Conservation (phyloP, 2,329 filamentous ascomycete species). For the Gnomoniopsis smithogilvyi region DNA sequence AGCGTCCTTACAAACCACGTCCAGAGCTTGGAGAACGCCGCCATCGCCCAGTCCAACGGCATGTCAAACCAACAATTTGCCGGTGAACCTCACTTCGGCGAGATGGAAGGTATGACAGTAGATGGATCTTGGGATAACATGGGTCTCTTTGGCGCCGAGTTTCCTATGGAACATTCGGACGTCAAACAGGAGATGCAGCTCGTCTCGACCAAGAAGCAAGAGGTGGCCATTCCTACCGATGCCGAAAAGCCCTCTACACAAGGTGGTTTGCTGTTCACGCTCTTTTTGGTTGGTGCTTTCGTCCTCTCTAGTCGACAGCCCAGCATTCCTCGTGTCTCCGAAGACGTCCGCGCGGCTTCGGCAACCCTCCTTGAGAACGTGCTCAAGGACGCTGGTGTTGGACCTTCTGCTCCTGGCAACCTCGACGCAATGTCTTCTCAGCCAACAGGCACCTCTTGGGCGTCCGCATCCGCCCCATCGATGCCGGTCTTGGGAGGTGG, state of each 20-base stretch:
- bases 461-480: slow-evolving; percentile 35
- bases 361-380: slow-evolving; percentile 76
- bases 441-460: slow-evolving; percentile 49
- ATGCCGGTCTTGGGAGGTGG: slow-evolving; percentile 37
- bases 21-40: slow-evolving; percentile 65
- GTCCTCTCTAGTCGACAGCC: slow-evolving; percentile 85
- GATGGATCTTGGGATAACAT: slow-evolving; percentile 79
- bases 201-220: slow-evolving; percentile 52
- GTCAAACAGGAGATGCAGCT: slow-evolving; percentile 59
- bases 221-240: slow-evolving; percentile 43
- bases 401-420: slow-evolving; percentile 35
- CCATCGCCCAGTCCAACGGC: slow-evolving; percentile 32
- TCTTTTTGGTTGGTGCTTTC: slow-evolving; percentile 93
- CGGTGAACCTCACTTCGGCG: slow-evolving; percentile 64
- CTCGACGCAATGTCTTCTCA: slow-evolving; percentile 47
- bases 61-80: slow-evolving; percentile 27
- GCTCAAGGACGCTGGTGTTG: slow-evolving; percentile 73
- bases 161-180: slow-evolving; percentile 56
- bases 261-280: slow-evolving; percentile 85
- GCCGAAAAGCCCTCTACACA: slow-evolving; percentile 67
- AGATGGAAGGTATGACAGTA: slow-evolving; percentile 83
- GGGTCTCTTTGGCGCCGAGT: slow-evolving; percentile 68
- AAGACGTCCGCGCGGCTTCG: slow-evolving; percentile 76
- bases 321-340: slow-evolving; percentile 72
- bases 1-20: slow-evolving; percentile 73